Base-by-base conservation (phyloP, 495 filamentous ascomycete species). In the Platismatia glauca region DNA sequence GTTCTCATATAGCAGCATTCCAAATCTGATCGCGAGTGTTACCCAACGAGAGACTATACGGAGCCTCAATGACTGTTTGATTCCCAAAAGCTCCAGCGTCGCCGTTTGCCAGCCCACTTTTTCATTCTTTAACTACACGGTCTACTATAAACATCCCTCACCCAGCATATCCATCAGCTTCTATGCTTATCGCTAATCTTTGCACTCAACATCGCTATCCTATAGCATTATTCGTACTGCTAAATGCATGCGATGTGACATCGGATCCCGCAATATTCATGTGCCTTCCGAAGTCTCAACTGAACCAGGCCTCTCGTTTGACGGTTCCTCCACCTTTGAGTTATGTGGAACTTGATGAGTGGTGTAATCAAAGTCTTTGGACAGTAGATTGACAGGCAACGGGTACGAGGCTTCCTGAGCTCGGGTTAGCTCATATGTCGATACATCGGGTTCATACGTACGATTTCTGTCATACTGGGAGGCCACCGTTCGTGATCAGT, bases 401-500 rank as follows among this genome's bases (percentile, higher is more conserved):
- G 48, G 13, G 27, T 52, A 52, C 27, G 48, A 52, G 11, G 48
- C 48, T 52, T 29, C 7, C 7, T 52, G 7, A 52, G 48, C 27
- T 52, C 27, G 13, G 31, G 12, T 52, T 16, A 43, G 41, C 8
- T 43, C 8, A 43, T n/a, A 43, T 15, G 4, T 43, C 8, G 22
- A 48, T 48, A 48, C 5, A 24, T 48, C 8, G 1, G 9, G 9
- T 48, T 48, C 9, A 48, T 48, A 48, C 5, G 5, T 48, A 48
- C 22, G 9, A 48, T 48, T 48, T 48, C 22, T 48, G 5, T 48
- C 13, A 48, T 48, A 13, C 8, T 48, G 9, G 9, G 5, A 48
- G 44, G 22, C 5, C 22, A 48, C 44, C 3, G 9, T 48, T 48
- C 18, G 29, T 58, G 43, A 62, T 58, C 29, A n/a, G 24, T 66